phyloP scores from a whole-genome alignment of 768 basidiomycete species.

The Udeniomyces megalosporus region DNA sequence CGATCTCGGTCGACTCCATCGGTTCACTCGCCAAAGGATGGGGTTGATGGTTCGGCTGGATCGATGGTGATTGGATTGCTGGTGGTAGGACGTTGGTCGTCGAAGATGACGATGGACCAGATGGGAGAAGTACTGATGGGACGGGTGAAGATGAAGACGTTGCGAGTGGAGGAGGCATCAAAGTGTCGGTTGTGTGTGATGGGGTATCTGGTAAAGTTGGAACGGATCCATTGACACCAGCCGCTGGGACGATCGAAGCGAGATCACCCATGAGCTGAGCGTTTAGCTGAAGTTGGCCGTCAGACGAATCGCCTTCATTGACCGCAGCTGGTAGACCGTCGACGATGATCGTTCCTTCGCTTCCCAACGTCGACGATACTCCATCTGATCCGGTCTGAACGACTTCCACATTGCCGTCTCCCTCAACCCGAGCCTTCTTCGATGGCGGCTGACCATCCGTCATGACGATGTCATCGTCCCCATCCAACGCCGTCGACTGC shows the following conservation, averaged over 20 bases:
- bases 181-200: neutral
- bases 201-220: neutral
- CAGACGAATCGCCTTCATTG: neutral
- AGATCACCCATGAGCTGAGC: neutral
- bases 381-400: too few relatives aligned
- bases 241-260: neutral
- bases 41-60: too few relatives aligned
- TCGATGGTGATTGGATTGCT: too few relatives aligned
- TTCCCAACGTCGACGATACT: neutral
- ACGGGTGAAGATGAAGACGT: too few relatives aligned
- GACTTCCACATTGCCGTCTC: neutral
- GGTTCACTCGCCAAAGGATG: too few relatives aligned
- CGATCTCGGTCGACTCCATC: too few relatives aligned
- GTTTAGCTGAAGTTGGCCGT: neutral
- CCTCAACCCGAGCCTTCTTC: conserved; percentile 15
- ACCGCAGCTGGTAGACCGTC: too few relatives aligned
- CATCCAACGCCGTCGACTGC: too few relatives aligned
- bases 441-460: neutral
- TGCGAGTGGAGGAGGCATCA: neutral
- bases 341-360: too few relatives aligned
- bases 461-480: neutral
- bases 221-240: neutral
- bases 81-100: too few relatives aligned
- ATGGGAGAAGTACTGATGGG: too few relatives aligned
- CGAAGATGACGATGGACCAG: too few relatives aligned